Conservation (phyloP, 73 alveolate species). For the Uronychia setigera region DNA sequence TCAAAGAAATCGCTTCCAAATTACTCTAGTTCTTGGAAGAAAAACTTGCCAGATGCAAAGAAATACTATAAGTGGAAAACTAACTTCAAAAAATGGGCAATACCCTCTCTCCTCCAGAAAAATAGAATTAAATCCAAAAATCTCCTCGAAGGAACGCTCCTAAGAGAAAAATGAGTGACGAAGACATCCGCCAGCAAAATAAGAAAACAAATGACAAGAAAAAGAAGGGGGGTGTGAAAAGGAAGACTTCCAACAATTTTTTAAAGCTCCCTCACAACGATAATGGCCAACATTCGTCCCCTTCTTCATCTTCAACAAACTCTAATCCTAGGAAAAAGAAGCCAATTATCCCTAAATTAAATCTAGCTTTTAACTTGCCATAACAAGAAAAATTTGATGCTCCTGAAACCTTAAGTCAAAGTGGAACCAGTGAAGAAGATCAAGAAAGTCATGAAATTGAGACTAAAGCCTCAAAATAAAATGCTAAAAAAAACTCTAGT, state of each 20-base stretch:
- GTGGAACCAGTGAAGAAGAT: not conserved
- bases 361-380: too few relatives aligned
- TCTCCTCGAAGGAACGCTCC: not conserved
- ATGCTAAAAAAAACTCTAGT: not conserved
- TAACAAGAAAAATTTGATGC: too few relatives aligned
- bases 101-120: not conserved
- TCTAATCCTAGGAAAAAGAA: too few relatives aligned
- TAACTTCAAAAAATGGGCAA: not conserved
- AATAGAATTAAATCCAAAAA: not conserved
- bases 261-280: too few relatives aligned
- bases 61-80: not conserved
- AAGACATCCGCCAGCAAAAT: not conserved
- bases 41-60: not conserved
- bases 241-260: not conserved
- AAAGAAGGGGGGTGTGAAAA: not conserved
- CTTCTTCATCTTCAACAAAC: too few relatives aligned
- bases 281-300: too few relatives aligned
- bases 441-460: not conserved
- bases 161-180: not conserved
- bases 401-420: not conserved
- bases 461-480: too few relatives aligned
- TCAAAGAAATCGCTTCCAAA: not conserved
- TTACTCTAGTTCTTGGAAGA: not conserved
- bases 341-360: too few relatives aligned
- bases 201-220: not conserved